Base-by-base conservation (phyloP, 768 basidiomycete genomes). In the Leccinum obscurum region DNA sequence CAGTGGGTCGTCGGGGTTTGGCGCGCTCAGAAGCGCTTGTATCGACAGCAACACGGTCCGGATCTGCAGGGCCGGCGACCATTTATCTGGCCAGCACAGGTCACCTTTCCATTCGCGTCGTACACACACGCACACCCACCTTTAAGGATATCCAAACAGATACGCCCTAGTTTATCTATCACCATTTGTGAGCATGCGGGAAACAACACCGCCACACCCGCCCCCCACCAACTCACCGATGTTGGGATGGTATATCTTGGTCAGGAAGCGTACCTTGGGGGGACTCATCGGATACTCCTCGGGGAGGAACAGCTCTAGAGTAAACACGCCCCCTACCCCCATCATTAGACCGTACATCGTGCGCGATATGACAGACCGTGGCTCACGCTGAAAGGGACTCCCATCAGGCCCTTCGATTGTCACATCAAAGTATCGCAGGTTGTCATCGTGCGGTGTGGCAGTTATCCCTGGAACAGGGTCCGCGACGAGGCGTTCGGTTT, bases 281-380 rank as follows among this genome's bases (percentile, higher is more conserved):
- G 97, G 96, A 54, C 90, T 92, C 97, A 99, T 99, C 1, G 97
- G 97, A 77, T 99, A 99, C 75, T 98, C 97, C 76, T 98, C 97
- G 4, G 97, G 97, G 28, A 99, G 81, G 79, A 98, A 99, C 49
- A 99, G 81, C 76, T 99, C 97, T n/a, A 98, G 83, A 68, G 88
- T 90, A 80, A 98, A 98, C 20, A 91, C 80, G 22, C 96, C 97
- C 67, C 89, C 95, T 97, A 60, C 41, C 7, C 15, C 15, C 17
- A n/a, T 10, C 49, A 20, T 70, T 55, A 70, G 68, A 15, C 14
- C 17, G 24, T 3, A 4, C 39, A n/a, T 20, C 24, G 41, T 28
- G 1, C 37, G 26, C 22, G 15, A 28, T 37, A 49, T 2, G 46
- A 15, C 11, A 28, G 20, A 22, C 37, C 7, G 26, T 30, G 13